Percentiles rank a stretch among this genome's conserved stretches.
phyloP scores from a whole-genome alignment of 2,329 filamentous ascomycete genomes.

The Diaporthe vexans region DNA sequence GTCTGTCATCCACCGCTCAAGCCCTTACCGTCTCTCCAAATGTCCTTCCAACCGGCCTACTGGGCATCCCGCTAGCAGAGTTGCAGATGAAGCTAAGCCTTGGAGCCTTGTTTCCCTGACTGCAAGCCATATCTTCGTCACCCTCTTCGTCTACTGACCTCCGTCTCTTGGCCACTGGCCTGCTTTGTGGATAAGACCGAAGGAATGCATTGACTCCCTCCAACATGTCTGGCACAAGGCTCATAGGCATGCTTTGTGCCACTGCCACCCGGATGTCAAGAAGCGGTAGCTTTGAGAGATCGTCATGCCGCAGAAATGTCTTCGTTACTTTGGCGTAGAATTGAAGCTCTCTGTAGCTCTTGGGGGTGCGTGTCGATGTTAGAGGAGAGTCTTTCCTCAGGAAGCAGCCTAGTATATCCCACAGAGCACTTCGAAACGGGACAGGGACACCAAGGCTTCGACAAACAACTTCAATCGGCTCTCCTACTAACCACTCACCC shows the following conservation, averaged over 20 bases:
- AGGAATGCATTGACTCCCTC: not conserved
- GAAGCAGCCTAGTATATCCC: not conserved
- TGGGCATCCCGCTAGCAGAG: not conserved
- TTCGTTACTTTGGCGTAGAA: not conserved
- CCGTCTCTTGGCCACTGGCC: not conserved
- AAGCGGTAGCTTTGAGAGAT: slow-evolving; percentile 9
- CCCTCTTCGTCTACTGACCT: not conserved
- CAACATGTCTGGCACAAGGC: not conserved
- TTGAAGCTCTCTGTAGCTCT: slow-evolving; percentile 14
- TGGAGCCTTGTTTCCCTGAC: not conserved
- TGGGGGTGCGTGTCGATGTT: not conserved
- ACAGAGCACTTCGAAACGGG: not conserved
- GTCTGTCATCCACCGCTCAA: not conserved
- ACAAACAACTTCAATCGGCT: slow-evolving; percentile 11
- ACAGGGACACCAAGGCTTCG: not conserved
- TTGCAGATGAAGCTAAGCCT: slow-evolving; percentile 11
- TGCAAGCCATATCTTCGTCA: not conserved
- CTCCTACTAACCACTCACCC: slow-evolving; percentile 1
- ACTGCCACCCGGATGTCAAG: not conserved
- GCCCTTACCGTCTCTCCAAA: not conserved
- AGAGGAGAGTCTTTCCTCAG: not conserved
- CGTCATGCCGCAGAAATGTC: slow-evolving; percentile 2
- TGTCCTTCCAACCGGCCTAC: not conserved
- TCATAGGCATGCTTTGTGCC: not conserved
- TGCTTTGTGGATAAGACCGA: not conserved